Conservation (phyloP, 192 early-diverging fungal genomes). For the Jimgerdemannia flammicorona region DNA sequence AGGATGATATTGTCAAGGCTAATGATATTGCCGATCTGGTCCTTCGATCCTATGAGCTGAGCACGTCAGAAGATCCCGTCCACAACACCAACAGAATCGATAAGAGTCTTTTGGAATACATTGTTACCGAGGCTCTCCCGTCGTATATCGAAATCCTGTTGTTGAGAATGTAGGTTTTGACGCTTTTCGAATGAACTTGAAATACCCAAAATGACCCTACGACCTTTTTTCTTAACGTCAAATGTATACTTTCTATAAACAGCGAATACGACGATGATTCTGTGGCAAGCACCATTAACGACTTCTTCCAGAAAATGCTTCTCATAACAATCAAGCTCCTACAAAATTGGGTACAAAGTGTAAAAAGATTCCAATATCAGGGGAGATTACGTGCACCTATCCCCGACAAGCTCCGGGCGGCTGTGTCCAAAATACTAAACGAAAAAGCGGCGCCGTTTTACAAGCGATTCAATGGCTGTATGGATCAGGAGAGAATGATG, state of each 20-base stretch:
- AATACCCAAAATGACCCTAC: constrained; percentile 2
- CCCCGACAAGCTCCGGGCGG: constrained; percentile 15
- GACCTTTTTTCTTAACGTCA: background rate
- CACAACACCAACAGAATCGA: background rate
- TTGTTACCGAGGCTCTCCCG: constrained; percentile 7
- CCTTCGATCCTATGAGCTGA: background rate
- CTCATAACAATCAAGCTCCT: constrained; percentile 18
- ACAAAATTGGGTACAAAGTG: background rate
- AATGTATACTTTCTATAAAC: background rate
- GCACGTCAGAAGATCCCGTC: background rate
- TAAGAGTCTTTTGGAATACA: background rate
- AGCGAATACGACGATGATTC: background rate
- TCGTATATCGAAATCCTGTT: background rate
- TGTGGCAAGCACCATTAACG: constrained; percentile 6
- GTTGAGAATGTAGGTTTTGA: background rate
- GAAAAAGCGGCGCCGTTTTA: constrained; percentile 23
- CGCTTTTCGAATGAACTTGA: background rate
- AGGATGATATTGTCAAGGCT: background rate
- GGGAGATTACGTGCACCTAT: constrained; percentile 11
- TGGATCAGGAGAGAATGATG: constrained; percentile 9
- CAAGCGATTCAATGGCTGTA: constrained; percentile 17
- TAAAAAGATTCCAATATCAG: constrained; percentile 4
- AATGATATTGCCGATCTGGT: background rate
- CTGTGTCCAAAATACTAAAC: constrained; percentile 14
- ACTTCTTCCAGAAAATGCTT: constrained; percentile 15